Conservation (phyloP, 225 moss, liverwort and hornwort genomes). For the Neckera pumila region DNA sequence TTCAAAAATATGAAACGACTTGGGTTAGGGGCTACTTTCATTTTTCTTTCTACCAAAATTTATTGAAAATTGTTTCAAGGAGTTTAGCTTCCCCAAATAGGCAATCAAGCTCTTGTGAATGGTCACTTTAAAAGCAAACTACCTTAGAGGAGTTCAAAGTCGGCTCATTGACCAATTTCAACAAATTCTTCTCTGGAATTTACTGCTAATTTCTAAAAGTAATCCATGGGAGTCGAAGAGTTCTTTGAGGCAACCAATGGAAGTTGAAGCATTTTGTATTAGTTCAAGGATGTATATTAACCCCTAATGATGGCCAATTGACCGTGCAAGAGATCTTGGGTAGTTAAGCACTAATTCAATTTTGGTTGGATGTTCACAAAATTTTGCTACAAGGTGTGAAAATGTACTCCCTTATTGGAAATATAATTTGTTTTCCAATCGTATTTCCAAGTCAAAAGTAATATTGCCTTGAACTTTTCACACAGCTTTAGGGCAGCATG, state of each 20-base stretch:
- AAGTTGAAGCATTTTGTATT: fast-evolving
- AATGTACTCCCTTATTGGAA: neutral
- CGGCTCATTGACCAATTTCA: fast-evolving
- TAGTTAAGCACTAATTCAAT: neutral
- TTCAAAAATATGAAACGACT: too few relatives aligned
- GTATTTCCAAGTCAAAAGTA: fast-evolving
- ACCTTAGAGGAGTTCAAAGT: neutral
- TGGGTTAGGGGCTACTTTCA: too few relatives aligned
- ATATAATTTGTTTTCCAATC: neutral
- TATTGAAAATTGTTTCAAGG: too few relatives aligned
- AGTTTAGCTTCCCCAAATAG: too few relatives aligned
- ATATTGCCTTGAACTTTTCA: neutral
- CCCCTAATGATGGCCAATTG: fast-evolving
- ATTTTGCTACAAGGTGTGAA: neutral
- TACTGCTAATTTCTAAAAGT: neutral
- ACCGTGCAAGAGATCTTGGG: fast-evolving
- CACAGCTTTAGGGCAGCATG: fast-evolving
- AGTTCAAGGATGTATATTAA: neutral
- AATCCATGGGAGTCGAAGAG: too few relatives aligned
- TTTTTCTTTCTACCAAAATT: too few relatives aligned
- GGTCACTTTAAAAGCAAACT: too few relatives aligned
- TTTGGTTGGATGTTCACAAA: neutral
- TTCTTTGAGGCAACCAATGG: neutral
- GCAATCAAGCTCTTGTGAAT: too few relatives aligned
- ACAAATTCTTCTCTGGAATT: neutral